Evolutionary conservation across 257 asterid genomes (phyloP).

Genomic region (Verbascum thapsus): DNA sequence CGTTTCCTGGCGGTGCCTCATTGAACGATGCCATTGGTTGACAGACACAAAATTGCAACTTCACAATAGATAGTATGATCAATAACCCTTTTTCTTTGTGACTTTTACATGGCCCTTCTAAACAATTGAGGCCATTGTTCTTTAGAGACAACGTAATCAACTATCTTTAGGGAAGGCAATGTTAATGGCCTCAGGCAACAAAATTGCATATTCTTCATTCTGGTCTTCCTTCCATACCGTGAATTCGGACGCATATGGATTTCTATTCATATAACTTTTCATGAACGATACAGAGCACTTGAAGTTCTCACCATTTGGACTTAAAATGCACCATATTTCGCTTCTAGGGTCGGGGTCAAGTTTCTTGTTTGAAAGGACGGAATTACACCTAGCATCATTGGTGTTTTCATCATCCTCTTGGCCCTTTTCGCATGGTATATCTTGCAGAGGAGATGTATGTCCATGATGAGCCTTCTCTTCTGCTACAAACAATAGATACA

Average conservation of each 20-base stretch:
- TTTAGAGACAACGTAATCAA: neutral
- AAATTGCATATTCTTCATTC: constrained; percentile 40
- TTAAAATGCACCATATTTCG: constrained; percentile 33
- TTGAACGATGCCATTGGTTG: constrained; percentile 30
- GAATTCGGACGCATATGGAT: constrained; percentile 30
- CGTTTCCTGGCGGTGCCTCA: constrained; percentile 74
- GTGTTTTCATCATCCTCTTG: constrained; percentile 30
- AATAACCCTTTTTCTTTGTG: too few relatives aligned
- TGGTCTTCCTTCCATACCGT: constrained; percentile 51
- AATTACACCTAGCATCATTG: neutral
- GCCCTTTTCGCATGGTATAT: neutral
- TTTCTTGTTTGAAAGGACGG: neutral
- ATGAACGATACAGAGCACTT: constrained; percentile 35
- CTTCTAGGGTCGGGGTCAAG: constrained; percentile 22
- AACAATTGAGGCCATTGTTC: too few relatives aligned
- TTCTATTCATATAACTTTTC: constrained; percentile 31
- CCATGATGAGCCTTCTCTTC: constrained; percentile 28
- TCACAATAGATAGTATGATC: too few relatives aligned
- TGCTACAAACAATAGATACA: constrained; percentile 28
- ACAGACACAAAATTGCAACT: too few relatives aligned
- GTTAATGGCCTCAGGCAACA: constrained; percentile 37
- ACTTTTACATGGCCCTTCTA: too few relatives aligned
- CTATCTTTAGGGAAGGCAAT: constrained; percentile 31
- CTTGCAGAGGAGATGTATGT: constrained; percentile 17
- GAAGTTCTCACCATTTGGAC: constrained; percentile 32